phyloP scores from a whole-genome alignment of 169 alveolate species.

The Cryptosporidium ubiquitum region DNA sequence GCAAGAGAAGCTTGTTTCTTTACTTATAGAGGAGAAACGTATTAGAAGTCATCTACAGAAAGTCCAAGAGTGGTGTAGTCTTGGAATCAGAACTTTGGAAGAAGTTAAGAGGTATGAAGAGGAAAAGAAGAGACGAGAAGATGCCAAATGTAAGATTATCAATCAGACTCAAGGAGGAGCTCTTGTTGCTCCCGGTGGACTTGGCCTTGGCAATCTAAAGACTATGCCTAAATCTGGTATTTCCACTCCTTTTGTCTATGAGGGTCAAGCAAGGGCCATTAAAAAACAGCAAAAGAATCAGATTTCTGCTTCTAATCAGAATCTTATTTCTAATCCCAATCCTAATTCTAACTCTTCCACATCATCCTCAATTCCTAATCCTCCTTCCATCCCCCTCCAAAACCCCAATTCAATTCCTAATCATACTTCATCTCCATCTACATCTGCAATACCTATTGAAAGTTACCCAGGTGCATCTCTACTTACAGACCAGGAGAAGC shows the following conservation, averaged over 20 bases:
- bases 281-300: slow-evolving; percentile 29
- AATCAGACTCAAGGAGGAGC: slow-evolving; percentile 8
- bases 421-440: neutral
- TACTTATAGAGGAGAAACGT: slow-evolving; percentile 87
- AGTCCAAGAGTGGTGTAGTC: slow-evolving; percentile 89
- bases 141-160: slow-evolving; percentile 35
- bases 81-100: slow-evolving; percentile 89
- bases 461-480: slow-evolving; percentile 73
- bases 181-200: slow-evolving; percentile 48
- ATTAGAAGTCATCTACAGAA: slow-evolving; percentile 85
- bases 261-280: slow-evolving; percentile 69
- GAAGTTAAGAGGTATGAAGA: slow-evolving; percentile 81
- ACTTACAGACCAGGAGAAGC: slow-evolving; percentile 78
- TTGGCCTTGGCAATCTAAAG: slow-evolving; percentile 60
- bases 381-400: neutral
- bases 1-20: slow-evolving; percentile 88
- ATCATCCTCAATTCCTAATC: too few relatives aligned
- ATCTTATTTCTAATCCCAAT: neutral
- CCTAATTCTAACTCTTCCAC: neutral
- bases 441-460: slow-evolving; percentile 46
- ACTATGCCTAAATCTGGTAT: slow-evolving; percentile 1
- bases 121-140: slow-evolving; percentile 68
- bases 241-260: slow-evolving; percentile 65
- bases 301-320: neutral
- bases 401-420: neutral